phyloP scores from a whole-genome alignment of 805 yeast species.

The Aciculoconidium aculeatum region DNA sequence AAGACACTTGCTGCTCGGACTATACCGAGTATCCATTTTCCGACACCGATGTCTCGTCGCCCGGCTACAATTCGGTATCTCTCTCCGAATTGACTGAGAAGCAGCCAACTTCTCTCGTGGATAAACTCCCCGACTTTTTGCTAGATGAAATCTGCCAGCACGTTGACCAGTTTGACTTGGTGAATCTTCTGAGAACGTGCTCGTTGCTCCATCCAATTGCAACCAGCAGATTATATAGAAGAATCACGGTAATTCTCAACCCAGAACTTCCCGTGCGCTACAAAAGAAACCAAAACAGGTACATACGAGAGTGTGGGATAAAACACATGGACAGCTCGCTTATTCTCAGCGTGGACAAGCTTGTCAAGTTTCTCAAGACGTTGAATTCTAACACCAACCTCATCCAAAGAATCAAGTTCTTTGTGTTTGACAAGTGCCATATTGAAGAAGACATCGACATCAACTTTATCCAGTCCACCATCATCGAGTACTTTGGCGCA shows the following conservation, averaged over 20 bases:
- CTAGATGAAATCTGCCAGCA: slow-evolving; percentile 14
- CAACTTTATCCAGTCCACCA: slow-evolving; percentile 15
- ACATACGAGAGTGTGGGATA: slow-evolving; percentile 23
- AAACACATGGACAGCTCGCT: slow-evolving; percentile 25
- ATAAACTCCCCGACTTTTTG: slow-evolving; percentile 10
- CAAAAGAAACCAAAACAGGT: slow-evolving; percentile 8
- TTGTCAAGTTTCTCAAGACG: slow-evolving; percentile 15
- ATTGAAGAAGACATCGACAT: slow-evolving; percentile 8
- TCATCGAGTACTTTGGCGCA: slow-evolving; percentile 22
- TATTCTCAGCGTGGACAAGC: slow-evolving; percentile 14
- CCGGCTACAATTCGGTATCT: no score
- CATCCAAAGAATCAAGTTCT: slow-evolving; percentile 19
- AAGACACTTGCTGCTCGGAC: no score
- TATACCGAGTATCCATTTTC: no score
- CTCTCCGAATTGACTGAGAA: no score
- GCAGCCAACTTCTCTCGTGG: no score
- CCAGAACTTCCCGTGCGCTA: slow-evolving; percentile 20
- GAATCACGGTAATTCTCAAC: slow-evolving; percentile 25
- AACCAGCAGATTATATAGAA: slow-evolving; percentile 18
- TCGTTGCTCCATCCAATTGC: slow-evolving; percentile 17
- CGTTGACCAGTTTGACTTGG: slow-evolving; percentile 28
- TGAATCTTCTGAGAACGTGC: slow-evolving; percentile 19
- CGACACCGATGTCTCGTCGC: no score
- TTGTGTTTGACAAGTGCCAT: slow-evolving; percentile 30
- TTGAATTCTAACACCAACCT: slow-evolving; percentile 15